Conservation (phyloP, 495 filamentous ascomycete genomes). For the Cladorrhinum samala region DNA sequence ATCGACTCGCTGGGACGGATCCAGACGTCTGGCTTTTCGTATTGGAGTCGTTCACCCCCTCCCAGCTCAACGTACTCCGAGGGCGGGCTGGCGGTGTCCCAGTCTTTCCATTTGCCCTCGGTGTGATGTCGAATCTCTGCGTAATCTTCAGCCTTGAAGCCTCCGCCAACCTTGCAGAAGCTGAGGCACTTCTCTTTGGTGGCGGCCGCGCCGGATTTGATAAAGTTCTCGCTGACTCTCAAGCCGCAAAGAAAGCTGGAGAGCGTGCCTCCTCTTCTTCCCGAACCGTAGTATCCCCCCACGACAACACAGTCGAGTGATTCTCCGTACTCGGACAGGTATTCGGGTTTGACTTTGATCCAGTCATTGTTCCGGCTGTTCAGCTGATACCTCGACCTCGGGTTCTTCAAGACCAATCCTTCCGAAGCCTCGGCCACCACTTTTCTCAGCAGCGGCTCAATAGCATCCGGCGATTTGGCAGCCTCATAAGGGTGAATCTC, state of each 20-base stretch:
- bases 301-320: slow-evolving; percentile 83
- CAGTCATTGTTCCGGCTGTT: slow-evolving; percentile 94
- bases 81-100: slow-evolving; percentile 76
- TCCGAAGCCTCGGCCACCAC: slow-evolving; percentile 86
- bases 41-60: slow-evolving; percentile 62
- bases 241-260: slow-evolving; percentile 86
- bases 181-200: slow-evolving; percentile 74
- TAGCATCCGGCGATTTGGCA: slow-evolving; percentile 59
- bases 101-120: slow-evolving; percentile 84
- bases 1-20: slow-evolving; percentile 84
- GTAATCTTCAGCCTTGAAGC: slow-evolving; percentile 81
- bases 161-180: slow-evolving; percentile 95
- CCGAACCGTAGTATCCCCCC: slow-evolving; percentile 89
- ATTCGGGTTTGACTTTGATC: slow-evolving; percentile 99
- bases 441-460: slow-evolving; percentile 71
- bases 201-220: slow-evolving; percentile 41
- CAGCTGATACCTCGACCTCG: slow-evolving; percentile 73
- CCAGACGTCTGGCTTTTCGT: slow-evolving; percentile 86
- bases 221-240: slow-evolving; percentile 62
- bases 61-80: slow-evolving; percentile 74
- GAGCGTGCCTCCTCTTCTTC: slow-evolving; percentile 72
- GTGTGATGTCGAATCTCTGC: slow-evolving; percentile 74
- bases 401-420: slow-evolving; percentile 92
- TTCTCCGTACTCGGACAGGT: slow-evolving; percentile 96
- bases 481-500: slow-evolving; percentile 73